phyloP scores from a whole-genome alignment of 2,329 filamentous ascomycete genomes.

The Nigrospora osmanthi region DNA sequence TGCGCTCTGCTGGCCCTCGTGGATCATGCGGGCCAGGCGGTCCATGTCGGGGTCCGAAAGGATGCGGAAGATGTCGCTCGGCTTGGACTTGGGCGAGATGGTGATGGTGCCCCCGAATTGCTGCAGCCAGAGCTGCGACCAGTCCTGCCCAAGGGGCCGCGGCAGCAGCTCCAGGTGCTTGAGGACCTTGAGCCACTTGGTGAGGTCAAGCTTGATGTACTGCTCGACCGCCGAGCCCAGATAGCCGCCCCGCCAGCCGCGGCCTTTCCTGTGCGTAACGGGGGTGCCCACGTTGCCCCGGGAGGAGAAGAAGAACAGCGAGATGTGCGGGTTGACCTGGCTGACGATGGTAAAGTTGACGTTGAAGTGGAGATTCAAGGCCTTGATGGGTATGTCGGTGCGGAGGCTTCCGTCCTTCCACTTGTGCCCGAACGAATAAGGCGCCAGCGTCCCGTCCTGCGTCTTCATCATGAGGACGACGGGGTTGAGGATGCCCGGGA shows the following conservation, averaged over 20 bases:
- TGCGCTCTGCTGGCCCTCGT: constrained; percentile 78
- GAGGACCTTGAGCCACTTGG: constrained; percentile 95
- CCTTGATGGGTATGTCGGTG: constrained; percentile 91
- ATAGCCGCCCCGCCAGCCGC: constrained; percentile 94
- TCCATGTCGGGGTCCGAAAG: constrained; percentile 72
- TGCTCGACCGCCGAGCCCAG: constrained; percentile 88
- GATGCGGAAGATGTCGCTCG: constrained; percentile 79
- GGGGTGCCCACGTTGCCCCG: constrained; percentile 86
- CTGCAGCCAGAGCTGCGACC: constrained; percentile 94
- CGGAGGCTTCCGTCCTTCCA: constrained; percentile 96
- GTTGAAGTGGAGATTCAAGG: constrained; percentile 93
- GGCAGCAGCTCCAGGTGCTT: constrained; percentile 88
- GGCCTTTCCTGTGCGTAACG: constrained; percentile 86
- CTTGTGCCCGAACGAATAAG: constrained; percentile 96
- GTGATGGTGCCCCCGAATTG: constrained; percentile 92
- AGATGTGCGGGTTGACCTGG: constrained; percentile 94
- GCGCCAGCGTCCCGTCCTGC: constrained; percentile 65
- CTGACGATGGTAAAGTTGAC: constrained; percentile 91
- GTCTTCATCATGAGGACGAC: constrained; percentile 90
- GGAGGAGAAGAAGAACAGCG: constrained; percentile 97
- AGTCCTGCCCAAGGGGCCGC: constrained; percentile 86
- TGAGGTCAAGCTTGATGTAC: constrained; percentile 91
- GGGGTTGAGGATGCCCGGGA: constrained; percentile 91
- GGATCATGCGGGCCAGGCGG: constrained; percentile 79
- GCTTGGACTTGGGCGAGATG: constrained; percentile 80